These are phyloP conservation scores for Tolypocladium paradoxum DNA, from an alignment of 2,329 filamentous ascomycete genomes.

Conservation along the genomic window DNA sequence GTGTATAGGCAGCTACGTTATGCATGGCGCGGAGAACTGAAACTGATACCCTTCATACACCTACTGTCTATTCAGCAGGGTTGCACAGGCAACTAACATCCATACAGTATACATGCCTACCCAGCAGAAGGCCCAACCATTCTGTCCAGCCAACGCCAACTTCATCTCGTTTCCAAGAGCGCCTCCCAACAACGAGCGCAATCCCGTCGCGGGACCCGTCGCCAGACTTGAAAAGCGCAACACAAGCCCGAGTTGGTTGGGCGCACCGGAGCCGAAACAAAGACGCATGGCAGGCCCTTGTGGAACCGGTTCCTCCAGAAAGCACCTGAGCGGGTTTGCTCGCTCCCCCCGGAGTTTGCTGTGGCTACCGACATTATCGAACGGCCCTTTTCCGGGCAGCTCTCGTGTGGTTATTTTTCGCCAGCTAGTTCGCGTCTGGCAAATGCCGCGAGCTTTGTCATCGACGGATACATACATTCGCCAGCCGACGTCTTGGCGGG, in stretches of 20 bases:
- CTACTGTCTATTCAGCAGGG: neutral
- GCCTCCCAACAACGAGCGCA: neutral
- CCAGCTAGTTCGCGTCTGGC: neutral
- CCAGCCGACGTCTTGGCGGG: neutral
- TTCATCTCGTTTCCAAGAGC: neutral
- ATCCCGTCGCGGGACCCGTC: neutral
- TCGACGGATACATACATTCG: slow-evolving; percentile 2
- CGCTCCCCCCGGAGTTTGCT: neutral
- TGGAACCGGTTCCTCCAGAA: neutral
- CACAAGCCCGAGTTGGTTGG: neutral
- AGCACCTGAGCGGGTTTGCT: slow-evolving; percentile 1
- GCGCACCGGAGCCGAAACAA: neutral
- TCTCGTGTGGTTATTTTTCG: neutral
- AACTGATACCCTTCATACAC: neutral
- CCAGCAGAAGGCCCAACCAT: neutral
- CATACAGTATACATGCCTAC: neutral
- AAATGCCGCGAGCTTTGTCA: slow-evolving; percentile 6
- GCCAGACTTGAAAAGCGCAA: neutral
- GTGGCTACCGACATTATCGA: neutral
- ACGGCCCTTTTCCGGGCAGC: neutral
- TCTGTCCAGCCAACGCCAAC: neutral
- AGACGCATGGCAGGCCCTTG: neutral
- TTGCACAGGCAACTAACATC: too few relatives aligned
- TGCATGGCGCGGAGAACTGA: neutral
- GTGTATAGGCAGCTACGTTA: neutral